A percentile compares a stretch with the other conserved stretches of the same genome.
Evolutionary conservation across 2,329 filamentous ascomycete genomes (phyloP).

Genomic region (Stemphylium lycopersici): DNA sequence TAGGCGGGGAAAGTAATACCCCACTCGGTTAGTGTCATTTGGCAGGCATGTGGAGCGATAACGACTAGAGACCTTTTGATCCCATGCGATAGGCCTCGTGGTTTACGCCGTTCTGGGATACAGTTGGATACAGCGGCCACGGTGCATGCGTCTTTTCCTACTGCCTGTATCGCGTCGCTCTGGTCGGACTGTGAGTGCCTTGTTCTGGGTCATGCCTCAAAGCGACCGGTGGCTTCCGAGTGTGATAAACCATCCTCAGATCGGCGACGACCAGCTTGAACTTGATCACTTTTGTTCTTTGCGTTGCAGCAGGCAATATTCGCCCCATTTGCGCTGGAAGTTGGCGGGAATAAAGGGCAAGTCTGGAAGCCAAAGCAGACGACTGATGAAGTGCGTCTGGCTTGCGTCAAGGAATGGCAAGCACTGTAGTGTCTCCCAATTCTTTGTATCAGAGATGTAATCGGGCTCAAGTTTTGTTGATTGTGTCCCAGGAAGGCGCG

Average conservation of each 20-base stretch:
- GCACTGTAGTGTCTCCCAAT: constrained; percentile 81
- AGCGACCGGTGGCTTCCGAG: background rate
- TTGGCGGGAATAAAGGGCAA: constrained; percentile 70
- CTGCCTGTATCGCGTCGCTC: background rate
- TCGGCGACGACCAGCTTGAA: background rate
- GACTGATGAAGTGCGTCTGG: constrained; percentile 73
- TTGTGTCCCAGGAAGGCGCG: constrained; percentile 69
- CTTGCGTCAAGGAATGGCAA: constrained; percentile 80
- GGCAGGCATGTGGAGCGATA: constrained; percentile 8
- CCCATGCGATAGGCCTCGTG: background rate
- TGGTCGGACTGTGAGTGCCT: background rate
- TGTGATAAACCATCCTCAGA: background rate
- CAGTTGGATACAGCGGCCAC: background rate
- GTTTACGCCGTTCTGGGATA: background rate
- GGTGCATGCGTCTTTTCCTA: background rate
- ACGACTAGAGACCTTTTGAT: constrained; percentile 7
- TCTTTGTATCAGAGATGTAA: constrained; percentile 73
- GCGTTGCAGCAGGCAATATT: constrained; percentile 80
- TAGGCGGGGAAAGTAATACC: constrained; percentile 28
- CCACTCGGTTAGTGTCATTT: constrained; percentile 23
- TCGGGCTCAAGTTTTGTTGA: constrained; percentile 77
- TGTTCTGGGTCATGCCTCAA: background rate
- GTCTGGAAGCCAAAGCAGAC: constrained; percentile 83
- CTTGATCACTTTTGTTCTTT: background rate
- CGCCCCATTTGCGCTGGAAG: constrained; percentile 79